These are phyloP conservation scores for Thelephora terrestris DNA, from an alignment of 1,284 basidiomycete species.

Conservation along the genomic window DNA sequence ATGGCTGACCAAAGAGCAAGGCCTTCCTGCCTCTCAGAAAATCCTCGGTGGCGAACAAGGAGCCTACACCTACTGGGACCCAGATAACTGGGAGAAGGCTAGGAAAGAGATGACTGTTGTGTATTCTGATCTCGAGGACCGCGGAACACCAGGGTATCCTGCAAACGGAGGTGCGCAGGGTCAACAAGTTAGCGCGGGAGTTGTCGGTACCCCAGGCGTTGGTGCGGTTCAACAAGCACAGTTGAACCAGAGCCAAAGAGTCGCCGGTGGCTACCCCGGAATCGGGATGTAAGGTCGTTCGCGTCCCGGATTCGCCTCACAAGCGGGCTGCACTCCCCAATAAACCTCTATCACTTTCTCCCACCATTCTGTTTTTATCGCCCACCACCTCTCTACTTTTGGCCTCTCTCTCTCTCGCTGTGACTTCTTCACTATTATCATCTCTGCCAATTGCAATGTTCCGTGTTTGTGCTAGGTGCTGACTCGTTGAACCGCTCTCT, in stretches of 20 bases:
- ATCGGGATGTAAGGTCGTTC: no score
- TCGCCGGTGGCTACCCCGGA: no score
- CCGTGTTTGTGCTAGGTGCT: no score
- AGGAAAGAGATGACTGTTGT: conserved; percentile 81
- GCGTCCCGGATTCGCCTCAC: no score
- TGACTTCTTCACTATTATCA: no score
- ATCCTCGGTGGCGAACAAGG: conserved; percentile 86
- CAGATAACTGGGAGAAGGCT: conserved; percentile 80
- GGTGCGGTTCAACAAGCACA: background rate
- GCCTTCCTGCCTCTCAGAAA: conserved; percentile 76
- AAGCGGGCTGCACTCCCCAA: no score
- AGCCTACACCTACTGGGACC: conserved; percentile 88
- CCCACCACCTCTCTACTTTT: no score
- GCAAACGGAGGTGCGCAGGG: background rate
- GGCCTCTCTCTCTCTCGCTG: no score
- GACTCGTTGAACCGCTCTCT: no score
- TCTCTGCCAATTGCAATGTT: no score
- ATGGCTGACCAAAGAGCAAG: conserved; percentile 93
- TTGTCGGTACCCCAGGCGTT: background rate
- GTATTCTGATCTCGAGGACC: conserved; percentile 78
- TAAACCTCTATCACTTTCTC: no score
- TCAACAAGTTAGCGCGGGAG: background rate
- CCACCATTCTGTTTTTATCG: no score
- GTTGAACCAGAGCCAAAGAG: background rate
- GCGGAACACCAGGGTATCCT: background rate